phyloP scores from a whole-genome alignment of 768 basidiomycete genomes.

The Rubroboletus satanas region DNA sequence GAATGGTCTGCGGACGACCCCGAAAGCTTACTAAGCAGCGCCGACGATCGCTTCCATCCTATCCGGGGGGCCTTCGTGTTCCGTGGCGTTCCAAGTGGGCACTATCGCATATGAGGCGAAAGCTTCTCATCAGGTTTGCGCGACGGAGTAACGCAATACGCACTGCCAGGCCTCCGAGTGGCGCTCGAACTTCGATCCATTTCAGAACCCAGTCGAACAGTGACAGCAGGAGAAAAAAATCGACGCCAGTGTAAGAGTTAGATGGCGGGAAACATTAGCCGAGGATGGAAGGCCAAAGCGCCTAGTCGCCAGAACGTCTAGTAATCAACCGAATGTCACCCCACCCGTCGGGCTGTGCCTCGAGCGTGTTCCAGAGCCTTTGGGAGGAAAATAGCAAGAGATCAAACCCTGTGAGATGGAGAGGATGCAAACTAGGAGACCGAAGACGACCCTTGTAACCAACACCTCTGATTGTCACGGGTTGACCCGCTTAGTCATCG shows the following conservation, averaged over 20 bases:
- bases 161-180: background rate
- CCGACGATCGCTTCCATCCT: slow-evolving; percentile 6
- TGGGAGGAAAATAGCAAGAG: background rate
- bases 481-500: slow-evolving; percentile 22
- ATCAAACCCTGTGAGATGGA: background rate
- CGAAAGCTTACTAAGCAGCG: slow-evolving; percentile 9
- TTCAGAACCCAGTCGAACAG: background rate
- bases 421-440: background rate
- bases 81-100: background rate
- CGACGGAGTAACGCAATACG: background rate
- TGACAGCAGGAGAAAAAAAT: background rate
- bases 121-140: background rate
- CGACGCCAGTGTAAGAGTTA: background rate
- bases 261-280: background rate
- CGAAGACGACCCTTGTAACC: background rate
- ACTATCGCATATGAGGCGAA: background rate
- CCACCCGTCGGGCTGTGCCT: background rate
- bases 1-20: background rate
- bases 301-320: background rate
- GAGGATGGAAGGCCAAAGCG: slow-evolving; percentile 9
- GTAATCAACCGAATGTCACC: background rate
- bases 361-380: background rate
- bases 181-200: slow-evolving; percentile 3
- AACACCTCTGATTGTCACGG: background rate
- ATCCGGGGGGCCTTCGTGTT: background rate